Evolutionary conservation across 305 asterid species (phyloP).

Genomic region (Solanum aculeatissimum): DNA sequence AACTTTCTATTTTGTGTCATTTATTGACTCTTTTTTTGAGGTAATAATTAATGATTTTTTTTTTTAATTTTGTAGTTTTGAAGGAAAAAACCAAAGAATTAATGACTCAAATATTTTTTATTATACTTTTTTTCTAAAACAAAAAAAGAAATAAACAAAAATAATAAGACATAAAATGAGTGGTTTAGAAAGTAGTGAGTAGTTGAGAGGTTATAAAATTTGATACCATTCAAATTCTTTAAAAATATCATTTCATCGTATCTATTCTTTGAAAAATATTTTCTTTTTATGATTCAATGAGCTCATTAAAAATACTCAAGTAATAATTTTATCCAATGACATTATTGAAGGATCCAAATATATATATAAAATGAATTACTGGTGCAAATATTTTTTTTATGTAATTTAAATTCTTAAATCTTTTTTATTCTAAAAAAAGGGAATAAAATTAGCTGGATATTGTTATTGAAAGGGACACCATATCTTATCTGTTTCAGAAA

Average conservation of each 20-base stretch:
- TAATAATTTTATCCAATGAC: neutral
- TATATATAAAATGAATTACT: neutral
- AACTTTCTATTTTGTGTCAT: neutral
- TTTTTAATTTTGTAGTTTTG: neutral
- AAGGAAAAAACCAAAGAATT: neutral
- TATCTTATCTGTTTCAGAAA: neutral
- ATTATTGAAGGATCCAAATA: neutral
- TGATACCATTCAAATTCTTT: fast-evolving
- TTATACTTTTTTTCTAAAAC: too few species aligned
- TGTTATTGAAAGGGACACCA: neutral
- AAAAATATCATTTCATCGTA: neutral
- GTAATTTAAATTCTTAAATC: neutral
- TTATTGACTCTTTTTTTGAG: neutral
- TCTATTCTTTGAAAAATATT: fast-evolving
- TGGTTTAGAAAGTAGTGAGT: neutral
- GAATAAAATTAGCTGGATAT: neutral
- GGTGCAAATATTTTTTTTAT: neutral
- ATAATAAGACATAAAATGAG: neutral
- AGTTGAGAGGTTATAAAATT: neutral
- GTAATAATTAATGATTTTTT: neutral
- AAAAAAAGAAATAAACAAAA: neutral
- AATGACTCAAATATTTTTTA: neutral
- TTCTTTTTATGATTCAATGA: fast-evolving
- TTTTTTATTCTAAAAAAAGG: neutral
- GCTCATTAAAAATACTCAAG: neutral